Evolutionary conservation across 1,284 basidiomycete genomes (phyloP), one percentile per base, ranked within the genome.

Genomic region (Apiotrichum siamense): DNA sequence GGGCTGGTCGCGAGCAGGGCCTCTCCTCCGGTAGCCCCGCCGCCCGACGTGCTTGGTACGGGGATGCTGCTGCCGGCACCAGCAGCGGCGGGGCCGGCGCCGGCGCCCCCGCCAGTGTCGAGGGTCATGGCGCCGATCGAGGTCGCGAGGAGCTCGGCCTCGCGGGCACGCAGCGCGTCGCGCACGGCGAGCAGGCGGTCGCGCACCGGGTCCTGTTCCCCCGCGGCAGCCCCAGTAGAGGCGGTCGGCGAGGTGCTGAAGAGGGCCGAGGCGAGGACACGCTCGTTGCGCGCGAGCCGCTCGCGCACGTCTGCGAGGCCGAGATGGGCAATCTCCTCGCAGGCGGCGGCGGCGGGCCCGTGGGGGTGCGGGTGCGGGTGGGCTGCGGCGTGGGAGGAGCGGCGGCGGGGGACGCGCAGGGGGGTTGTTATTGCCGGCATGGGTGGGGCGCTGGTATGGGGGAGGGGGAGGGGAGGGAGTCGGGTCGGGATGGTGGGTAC

Each of bases 261-360:
- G 10, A 68, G 46, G 3, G 57, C 45, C 3, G 59, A 61, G 10
- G 50, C 47, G 21, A 72, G 57, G 12, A 69, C 60, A 13, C 65
- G 62, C 38, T 61, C 56, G 50, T 72, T 72, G 4, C 70, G 62
- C n/a, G 58, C 62, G 2, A 72, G 56, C 7, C 70, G 62, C 11
- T 62, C 62, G 13, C 62, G 63, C 13, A 70, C 60, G 49, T 70
- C 64, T 12, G 53, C 37, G 3, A 72, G 59, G 21, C 58, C 53
- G 23, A 72, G 59, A 38, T 52, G 46, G 27, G 60, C 47, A 7
- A 70, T 61, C 31, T 70, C 68, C 40, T 67, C 67, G n/a, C n/a
- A n/a, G n/a, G n/a, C n/a, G n/a, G n/a, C n/a, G n/a, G n/a, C n/a
- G n/a, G n/a, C n/a, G n/a, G n/a, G n/a, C n/a, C n/a, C n/a, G n/a